These are phyloP conservation scores for Herpetomonas tarakana DNA, from an alignment of 208 protist species.

Conservation along the genomic window DNA sequence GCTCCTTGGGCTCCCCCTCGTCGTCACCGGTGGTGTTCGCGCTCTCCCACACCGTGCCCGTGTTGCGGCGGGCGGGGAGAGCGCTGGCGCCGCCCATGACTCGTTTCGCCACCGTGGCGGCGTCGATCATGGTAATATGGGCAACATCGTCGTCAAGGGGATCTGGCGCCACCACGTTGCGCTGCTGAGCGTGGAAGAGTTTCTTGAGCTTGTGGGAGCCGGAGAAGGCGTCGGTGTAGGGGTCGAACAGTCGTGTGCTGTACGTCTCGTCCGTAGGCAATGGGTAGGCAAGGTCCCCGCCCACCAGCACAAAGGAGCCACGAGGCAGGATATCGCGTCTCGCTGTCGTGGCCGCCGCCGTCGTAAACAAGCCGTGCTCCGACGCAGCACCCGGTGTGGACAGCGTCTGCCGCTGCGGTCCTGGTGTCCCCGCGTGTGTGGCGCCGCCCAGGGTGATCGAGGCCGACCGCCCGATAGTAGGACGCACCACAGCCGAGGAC, in stretches of 20 bases:
- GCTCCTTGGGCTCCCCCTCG: not conserved
- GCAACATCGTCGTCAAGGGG: slow-evolving; percentile 42
- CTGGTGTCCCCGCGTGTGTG: too few relatives aligned
- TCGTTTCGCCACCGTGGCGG: slow-evolving; percentile 30
- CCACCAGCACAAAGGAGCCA: slow-evolving; percentile 76
- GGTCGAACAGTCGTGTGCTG: slow-evolving; percentile 64
- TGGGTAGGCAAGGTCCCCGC: slow-evolving; percentile 85
- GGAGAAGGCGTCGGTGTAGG: slow-evolving; percentile 59
- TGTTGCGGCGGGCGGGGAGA: slow-evolving; percentile 6
- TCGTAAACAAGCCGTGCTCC: not conserved
- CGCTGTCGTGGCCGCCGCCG: not conserved
- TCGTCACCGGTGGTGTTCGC: not conserved
- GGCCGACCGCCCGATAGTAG: too few relatives aligned
- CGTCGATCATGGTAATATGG: slow-evolving; percentile 52
- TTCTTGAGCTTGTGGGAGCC: slow-evolving; percentile 39
- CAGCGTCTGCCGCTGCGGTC: too few relatives aligned
- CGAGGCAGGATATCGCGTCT: slow-evolving; percentile 33
- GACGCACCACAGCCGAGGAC: not conserved
- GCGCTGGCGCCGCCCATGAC: slow-evolving; percentile 26
- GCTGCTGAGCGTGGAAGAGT: slow-evolving; percentile 46
- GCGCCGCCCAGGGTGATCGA: not conserved
- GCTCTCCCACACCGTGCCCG: not conserved
- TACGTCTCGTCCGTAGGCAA: slow-evolving; percentile 73
- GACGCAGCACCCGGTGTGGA: not conserved
- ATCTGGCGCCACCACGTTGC: slow-evolving; percentile 41